Evolutionary conservation across 345 rosid species (phyloP).

Genomic region (Populus euphratica): DNA sequence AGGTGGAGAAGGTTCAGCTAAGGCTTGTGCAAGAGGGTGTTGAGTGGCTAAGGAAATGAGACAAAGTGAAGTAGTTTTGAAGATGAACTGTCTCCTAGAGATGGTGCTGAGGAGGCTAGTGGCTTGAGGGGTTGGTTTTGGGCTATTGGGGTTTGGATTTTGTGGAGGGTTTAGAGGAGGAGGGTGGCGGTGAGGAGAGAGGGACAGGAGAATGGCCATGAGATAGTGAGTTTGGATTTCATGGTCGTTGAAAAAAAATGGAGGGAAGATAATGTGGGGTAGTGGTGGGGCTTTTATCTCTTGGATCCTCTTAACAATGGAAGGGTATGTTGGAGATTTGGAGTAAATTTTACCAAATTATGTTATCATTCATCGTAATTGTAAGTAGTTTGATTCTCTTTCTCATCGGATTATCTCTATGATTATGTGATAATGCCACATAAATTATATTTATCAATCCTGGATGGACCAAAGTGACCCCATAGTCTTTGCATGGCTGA

Average conservation of each 20-base stretch:
- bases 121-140: constrained; percentile 9
- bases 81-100: constrained; percentile 51
- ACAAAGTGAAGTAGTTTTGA: constrained; percentile 44
- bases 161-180: constrained; percentile 24
- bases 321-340: constrained; percentile 24
- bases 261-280: constrained; percentile 42
- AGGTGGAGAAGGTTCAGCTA: constrained; percentile 52
- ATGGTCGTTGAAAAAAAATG: constrained; percentile 27
- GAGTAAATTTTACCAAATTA: no score
- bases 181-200: constrained; percentile 40
- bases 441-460: background rate
- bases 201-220: constrained; percentile 67
- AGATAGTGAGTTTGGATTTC: constrained; percentile 26
- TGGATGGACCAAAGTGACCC: constrained; percentile 29
- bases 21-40: constrained; percentile 43
- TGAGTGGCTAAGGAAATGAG: constrained; percentile 35
- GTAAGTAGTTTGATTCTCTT: no score
- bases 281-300: constrained; percentile 1
- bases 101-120: constrained; percentile 13
- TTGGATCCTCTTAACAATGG: background rate
- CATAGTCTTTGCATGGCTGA: constrained; percentile 18
- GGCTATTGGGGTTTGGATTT: constrained; percentile 16
- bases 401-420: background rate
- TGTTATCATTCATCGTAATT: no score
- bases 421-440: no score